Evolutionary conservation across 345 rosid species (phyloP).

Genomic region (Populus ilicifolia): DNA sequence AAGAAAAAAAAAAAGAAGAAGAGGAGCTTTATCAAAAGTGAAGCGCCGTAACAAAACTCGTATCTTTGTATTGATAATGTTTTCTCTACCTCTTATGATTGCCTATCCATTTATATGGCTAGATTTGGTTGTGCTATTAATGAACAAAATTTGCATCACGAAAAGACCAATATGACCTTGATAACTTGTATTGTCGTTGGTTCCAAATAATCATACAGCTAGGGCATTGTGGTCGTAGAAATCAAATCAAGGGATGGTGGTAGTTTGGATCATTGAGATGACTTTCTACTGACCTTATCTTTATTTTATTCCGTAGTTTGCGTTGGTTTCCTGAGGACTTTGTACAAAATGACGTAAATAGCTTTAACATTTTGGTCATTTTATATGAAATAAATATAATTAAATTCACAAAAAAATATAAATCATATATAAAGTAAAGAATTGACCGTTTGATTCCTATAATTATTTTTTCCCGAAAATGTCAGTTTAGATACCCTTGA

Average conservation of each 20-base stretch:
- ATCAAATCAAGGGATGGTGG: slow-evolving; percentile 36
- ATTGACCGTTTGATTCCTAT: not conserved
- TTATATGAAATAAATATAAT: not conserved
- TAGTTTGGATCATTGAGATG: slow-evolving; percentile 58
- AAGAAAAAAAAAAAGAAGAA: no score
- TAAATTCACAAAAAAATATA: not conserved
- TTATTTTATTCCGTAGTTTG: slow-evolving; percentile 49
- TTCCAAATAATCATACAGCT: slow-evolving; percentile 6
- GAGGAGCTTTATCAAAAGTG: no score
- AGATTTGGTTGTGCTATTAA: slow-evolving; percentile 13
- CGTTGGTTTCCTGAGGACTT: slow-evolving; percentile 37
- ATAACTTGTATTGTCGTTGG: slow-evolving; percentile 12
- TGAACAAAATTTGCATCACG: not conserved
- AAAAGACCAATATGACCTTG: slow-evolving; percentile 25
- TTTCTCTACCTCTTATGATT: not conserved
- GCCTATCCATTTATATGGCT: not conserved
- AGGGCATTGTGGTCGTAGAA: slow-evolving; percentile 28
- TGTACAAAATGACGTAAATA: slow-evolving; percentile 30
- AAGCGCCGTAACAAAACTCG: no score
- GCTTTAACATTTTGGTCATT: slow-evolving; percentile 16
- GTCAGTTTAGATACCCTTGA: slow-evolving; percentile 1
- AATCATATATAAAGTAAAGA: not conserved
- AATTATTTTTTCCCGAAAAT: slow-evolving; percentile 10
- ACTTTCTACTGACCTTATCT: slow-evolving; percentile 55
- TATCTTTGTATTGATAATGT: not conserved